Conservation (phyloP, 2,329 filamentous ascomycete species). For the Cladorrhinum sp. region DNA sequence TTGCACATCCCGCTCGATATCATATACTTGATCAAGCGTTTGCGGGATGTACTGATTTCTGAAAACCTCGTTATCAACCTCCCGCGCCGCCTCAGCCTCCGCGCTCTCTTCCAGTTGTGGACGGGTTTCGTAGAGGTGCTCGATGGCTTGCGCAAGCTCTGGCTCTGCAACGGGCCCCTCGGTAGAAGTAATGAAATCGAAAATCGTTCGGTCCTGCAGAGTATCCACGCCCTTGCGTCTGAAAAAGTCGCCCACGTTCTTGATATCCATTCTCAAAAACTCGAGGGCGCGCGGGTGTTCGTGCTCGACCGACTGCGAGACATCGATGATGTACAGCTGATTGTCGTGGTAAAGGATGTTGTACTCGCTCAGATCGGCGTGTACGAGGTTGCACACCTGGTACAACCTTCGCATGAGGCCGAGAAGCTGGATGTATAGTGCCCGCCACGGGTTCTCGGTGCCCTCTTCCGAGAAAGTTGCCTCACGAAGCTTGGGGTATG, state of each 20-base stretch:
- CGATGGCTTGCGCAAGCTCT: slow-evolving; percentile 58
- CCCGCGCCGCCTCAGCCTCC: slow-evolving; percentile 50
- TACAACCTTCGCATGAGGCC: slow-evolving; percentile 91
- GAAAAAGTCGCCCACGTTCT: slow-evolving; percentile 95
- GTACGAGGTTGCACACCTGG: slow-evolving; percentile 85
- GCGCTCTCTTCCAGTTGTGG: slow-evolving; percentile 39
- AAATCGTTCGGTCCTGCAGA: slow-evolving; percentile 74
- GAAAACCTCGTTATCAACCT: slow-evolving; percentile 89
- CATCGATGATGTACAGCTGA: slow-evolving; percentile 90
- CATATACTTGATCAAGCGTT: slow-evolving; percentile 92
- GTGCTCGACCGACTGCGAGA: slow-evolving; percentile 95
- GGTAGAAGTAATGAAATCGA: slow-evolving; percentile 72
- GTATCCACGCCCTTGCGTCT: slow-evolving; percentile 77
- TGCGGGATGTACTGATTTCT: slow-evolving; percentile 95
- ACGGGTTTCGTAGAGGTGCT: slow-evolving; percentile 62
- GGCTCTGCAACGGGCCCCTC: slow-evolving; percentile 60
- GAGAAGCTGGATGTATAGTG: slow-evolving; percentile 78
- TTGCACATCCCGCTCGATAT: slow-evolving; percentile 86
- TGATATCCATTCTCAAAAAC: slow-evolving; percentile 97
- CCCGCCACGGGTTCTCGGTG: slow-evolving; percentile 68
- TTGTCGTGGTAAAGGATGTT: slow-evolving; percentile 87
- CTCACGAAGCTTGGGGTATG: slow-evolving; percentile 85
- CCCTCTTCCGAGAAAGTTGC: slow-evolving; percentile 70
- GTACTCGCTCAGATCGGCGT: slow-evolving; percentile 97
- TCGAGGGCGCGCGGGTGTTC: slow-evolving; percentile 90